A percentile compares a stretch with the other conserved stretches of the same genome.
These are phyloP conservation scores for Boechera stricta DNA, from an alignment of 345 rosid genomes.

Conservation along the genomic window DNA sequence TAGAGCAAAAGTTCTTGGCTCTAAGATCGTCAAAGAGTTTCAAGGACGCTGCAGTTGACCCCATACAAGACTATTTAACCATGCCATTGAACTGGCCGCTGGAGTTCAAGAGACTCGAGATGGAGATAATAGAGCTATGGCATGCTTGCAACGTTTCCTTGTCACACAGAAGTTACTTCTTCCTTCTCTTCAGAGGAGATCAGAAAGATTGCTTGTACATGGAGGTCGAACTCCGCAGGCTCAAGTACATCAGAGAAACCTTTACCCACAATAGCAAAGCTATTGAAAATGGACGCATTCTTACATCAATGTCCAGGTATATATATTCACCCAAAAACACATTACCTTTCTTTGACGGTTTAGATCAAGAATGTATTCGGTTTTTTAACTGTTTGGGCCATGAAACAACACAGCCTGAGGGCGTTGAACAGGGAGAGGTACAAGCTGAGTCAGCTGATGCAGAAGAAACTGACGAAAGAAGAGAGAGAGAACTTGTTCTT, in stretches of 20 bases:
- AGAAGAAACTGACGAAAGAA: slow-evolving; percentile 58
- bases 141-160: slow-evolving; percentile 73
- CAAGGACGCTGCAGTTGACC: slow-evolving; percentile 78
- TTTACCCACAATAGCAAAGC: slow-evolving; percentile 56
- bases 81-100: slow-evolving; percentile 54
- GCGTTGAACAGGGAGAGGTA: slow-evolving; percentile 71
- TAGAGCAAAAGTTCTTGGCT: slow-evolving; percentile 41
- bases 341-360: background rate
- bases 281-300: slow-evolving; percentile 56
- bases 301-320: slow-evolving; percentile 65
- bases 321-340: background rate
- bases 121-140: slow-evolving; percentile 85
- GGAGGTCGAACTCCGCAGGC: slow-evolving; percentile 87
- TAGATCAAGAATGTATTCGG: slow-evolving; percentile 4
- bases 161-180: slow-evolving; percentile 92
- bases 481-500: slow-evolving; percentile 73
- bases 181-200: slow-evolving; percentile 80
- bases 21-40: slow-evolving; percentile 51
- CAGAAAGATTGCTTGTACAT: slow-evolving; percentile 76
- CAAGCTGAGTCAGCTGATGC: slow-evolving; percentile 63
- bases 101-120: slow-evolving; percentile 71
- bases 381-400: slow-evolving; percentile 18
- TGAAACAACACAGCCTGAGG: slow-evolving; percentile 55
- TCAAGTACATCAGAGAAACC: slow-evolving; percentile 65
- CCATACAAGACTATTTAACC: slow-evolving; percentile 58